Conservation (phyloP, 495 filamentous ascomycete species). For the Neurospora sp. region DNA sequence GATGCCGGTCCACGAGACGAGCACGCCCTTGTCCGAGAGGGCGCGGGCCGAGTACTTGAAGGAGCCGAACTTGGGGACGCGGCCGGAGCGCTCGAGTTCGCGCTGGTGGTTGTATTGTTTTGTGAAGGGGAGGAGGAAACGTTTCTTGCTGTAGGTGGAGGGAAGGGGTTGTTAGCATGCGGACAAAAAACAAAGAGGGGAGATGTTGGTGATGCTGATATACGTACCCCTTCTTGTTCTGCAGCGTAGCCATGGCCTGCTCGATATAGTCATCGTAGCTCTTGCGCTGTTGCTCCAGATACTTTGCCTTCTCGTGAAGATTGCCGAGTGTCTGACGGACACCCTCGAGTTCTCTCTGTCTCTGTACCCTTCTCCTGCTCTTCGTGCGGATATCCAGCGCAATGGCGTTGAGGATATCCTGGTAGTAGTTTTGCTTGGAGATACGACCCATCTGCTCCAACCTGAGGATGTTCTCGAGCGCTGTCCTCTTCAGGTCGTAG, state of each 20-base stretch:
- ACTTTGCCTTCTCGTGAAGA: conserved; percentile 82
- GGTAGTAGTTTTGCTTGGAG: conserved; percentile 85
- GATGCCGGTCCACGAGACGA: conserved; percentile 81
- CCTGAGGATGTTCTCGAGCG: conserved; percentile 85
- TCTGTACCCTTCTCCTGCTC: conserved; percentile 81
- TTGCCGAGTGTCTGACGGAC: conserved; percentile 75
- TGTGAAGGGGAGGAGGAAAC: conserved; percentile 92
- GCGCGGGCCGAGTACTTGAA: conserved; percentile 92
- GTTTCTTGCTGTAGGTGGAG: conserved; percentile 53
- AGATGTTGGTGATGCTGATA: not conserved
- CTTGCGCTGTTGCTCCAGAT: conserved; percentile 89
- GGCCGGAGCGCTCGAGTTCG: conserved; percentile 81
- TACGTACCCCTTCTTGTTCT: conserved; percentile 79
- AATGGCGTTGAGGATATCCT: conserved; percentile 93
- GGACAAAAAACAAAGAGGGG: not conserved
- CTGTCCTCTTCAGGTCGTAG: conserved; percentile 81
- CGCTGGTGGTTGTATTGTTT: conserved; percentile 98
- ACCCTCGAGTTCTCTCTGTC: conserved; percentile 81
- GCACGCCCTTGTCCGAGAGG: conserved; percentile 84
- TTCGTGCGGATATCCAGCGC: conserved; percentile 95
- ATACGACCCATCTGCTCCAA: conserved; percentile 80
- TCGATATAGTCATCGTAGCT: conserved; percentile 99
- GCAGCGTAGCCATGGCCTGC: conserved; percentile 96
- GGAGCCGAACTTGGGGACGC: conserved; percentile 91
- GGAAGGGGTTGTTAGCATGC: conserved; percentile 5